A percentile compares a stretch with the other conserved stretches of the same genome.
Evolutionary conservation across 768 basidiomycete genomes (phyloP).

Genomic region (Suillus subaureus): DNA sequence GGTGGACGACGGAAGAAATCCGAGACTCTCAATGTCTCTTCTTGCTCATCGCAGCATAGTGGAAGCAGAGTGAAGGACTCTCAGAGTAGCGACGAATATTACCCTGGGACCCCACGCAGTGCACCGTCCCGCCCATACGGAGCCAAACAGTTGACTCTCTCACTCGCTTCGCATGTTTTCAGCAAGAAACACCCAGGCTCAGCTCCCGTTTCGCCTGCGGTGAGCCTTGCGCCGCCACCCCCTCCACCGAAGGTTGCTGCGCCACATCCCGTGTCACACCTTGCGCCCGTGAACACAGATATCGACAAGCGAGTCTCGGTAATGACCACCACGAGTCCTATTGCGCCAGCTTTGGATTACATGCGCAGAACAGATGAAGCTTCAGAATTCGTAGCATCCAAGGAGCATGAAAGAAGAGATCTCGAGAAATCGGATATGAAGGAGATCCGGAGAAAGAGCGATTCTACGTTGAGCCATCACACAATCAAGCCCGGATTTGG

Average conservation of each 20-base stretch:
- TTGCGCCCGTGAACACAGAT: conserved; percentile 22
- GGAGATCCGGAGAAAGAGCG: conserved; percentile 80
- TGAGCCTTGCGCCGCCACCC: conserved; percentile 32
- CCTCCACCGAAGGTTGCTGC: conserved; percentile 41
- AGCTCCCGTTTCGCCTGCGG: conserved; percentile 33
- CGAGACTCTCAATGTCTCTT: conserved; percentile 22
- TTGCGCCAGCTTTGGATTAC: conserved; percentile 59
- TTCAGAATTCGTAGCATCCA: conserved; percentile 21
- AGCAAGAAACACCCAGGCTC: conserved; percentile 35
- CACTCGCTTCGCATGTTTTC: conserved; percentile 52
- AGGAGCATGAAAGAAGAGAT: conserved; percentile 33
- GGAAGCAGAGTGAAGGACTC: conserved; percentile 22
- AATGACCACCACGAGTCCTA: conserved; percentile 54
- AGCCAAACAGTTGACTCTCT: conserved; percentile 39
- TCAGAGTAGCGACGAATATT: conserved; percentile 20
- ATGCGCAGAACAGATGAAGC: conserved; percentile 45
- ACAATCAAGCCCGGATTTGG: conserved; percentile 63
- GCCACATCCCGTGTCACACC: conserved; percentile 27
- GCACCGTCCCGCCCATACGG: conserved; percentile 25
- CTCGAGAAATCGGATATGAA: conserved; percentile 47
- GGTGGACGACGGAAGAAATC: conserved; percentile 37
- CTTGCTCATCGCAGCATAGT: conserved; percentile 20
- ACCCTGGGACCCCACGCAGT: conserved; percentile 14
- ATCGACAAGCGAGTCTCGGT: conserved; percentile 50
- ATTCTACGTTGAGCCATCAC: conserved; percentile 77